phyloP scores from a whole-genome alignment of 345 rosid genomes.

The Raphanus sativus region DNA sequence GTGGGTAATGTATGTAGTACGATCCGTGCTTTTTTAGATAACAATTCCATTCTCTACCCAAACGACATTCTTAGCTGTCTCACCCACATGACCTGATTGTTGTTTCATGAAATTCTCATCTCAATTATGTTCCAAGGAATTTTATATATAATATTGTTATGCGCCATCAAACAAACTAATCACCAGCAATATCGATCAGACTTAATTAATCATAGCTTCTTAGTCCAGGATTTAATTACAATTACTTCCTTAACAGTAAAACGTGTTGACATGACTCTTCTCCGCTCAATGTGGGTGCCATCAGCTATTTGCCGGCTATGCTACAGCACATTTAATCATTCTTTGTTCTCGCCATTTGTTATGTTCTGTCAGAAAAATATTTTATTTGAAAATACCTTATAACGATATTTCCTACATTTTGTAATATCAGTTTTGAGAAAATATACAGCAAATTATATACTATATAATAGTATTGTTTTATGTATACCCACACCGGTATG shows the following conservation, averaged over 20 bases:
- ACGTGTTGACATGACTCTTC: slow-evolving; percentile 43
- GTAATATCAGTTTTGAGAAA: not conserved
- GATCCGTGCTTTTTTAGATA: slow-evolving; percentile 39
- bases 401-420: not conserved
- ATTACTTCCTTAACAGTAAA: slow-evolving; percentile 33
- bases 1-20: slow-evolving; percentile 20
- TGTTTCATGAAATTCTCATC: slow-evolving; percentile 25
- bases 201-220: slow-evolving; percentile 33
- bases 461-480: not conserved
- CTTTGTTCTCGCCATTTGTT: slow-evolving; percentile 13
- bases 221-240: slow-evolving; percentile 21
- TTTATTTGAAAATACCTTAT: not conserved
- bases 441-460: not conserved
- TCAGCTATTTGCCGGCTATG: slow-evolving; percentile 36
- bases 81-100: slow-evolving; percentile 32
- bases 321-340: slow-evolving; percentile 25
- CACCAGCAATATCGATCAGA: slow-evolving; percentile 16
- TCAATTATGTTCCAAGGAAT: slow-evolving; percentile 27
- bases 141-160: slow-evolving; percentile 11
- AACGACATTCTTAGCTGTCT: slow-evolving; percentile 41
- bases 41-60: slow-evolving; percentile 9
- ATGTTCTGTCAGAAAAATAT: slow-evolving; percentile 11
- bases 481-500: not conserved
- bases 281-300: slow-evolving; percentile 39
- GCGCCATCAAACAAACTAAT: slow-evolving; percentile 31